A percentile compares a stretch with the other conserved stretches of the same genome.
phyloP scores from a whole-genome alignment of 768 basidiomycete genomes.

The Pisolithus orientalis region DNA sequence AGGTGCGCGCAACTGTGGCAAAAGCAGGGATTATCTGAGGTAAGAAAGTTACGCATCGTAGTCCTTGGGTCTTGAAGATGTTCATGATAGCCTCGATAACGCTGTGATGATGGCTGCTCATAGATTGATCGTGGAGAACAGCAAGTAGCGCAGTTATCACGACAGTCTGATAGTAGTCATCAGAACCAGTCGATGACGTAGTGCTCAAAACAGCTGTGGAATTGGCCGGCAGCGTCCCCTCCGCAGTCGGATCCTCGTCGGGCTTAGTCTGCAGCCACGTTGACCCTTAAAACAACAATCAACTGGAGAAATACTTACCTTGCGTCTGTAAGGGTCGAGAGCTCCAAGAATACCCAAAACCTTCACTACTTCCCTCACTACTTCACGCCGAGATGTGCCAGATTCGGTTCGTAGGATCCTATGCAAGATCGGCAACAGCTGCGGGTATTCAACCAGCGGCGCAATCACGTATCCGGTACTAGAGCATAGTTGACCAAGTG shows the following conservation, averaged over 20 bases:
- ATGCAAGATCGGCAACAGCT: slow-evolving; percentile 79
- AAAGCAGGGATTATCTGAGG: slow-evolving; percentile 98
- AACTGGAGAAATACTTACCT: slow-evolving; percentile 45
- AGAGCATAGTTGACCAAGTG: slow-evolving; percentile 91
- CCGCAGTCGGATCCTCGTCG: slow-evolving; percentile 56
- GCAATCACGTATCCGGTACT: slow-evolving; percentile 93
- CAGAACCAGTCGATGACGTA: slow-evolving; percentile 58
- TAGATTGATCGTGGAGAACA: slow-evolving; percentile 83
- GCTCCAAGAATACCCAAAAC: slow-evolving; percentile 96
- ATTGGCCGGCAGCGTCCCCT: slow-evolving; percentile 54
- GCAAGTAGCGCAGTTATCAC: slow-evolving; percentile 84
- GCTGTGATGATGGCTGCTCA: slow-evolving; percentile 82
- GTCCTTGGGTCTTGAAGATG: slow-evolving; percentile 96
- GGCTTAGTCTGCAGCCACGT: slow-evolving; percentile 41
- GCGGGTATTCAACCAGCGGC: slow-evolving; percentile 87
- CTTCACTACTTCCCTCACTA: slow-evolving; percentile 90
- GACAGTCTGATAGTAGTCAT: slow-evolving; percentile 97
- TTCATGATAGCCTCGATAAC: slow-evolving; percentile 98
- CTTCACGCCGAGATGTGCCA: slow-evolving; percentile 72
- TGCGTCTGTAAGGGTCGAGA: slow-evolving; percentile 90
- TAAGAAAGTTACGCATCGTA: slow-evolving; percentile 93
- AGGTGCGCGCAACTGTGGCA: slow-evolving; percentile 76
- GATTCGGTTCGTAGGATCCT: slow-evolving; percentile 81
- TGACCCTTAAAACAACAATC: slow-evolving; percentile 1
- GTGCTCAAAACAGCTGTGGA: slow-evolving; percentile 66